Evolutionary conservation across 495 filamentous ascomycete genomes (phyloP), one percentile per base, ranked within the genome.

Genomic region (Thermothielavioides terrestris): DNA sequence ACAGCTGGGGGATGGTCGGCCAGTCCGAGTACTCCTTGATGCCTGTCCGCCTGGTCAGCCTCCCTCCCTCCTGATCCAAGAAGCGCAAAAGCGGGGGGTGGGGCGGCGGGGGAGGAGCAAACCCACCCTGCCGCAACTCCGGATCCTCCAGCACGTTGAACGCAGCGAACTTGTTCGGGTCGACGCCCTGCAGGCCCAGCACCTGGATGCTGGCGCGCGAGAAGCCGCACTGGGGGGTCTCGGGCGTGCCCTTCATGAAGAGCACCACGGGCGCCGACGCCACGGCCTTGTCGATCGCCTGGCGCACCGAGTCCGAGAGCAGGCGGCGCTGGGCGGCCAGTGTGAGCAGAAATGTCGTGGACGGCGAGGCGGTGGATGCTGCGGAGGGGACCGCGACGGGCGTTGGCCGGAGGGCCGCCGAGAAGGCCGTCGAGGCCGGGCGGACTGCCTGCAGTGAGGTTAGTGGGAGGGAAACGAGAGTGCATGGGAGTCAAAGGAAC

Each of bases 11-110:
- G 64, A 98, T 97, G 20, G 92, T 98, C 8, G 92, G 92, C 92
- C 92, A 98, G 61, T 95, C 91, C 4, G 89, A 94, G 75, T 88
- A 98, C 65, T 98, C 90, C 66, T 98, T 98, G 68, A 98, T 91
- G 35, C 94, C 90, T 95, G 49, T 48, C 45, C 11, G 3, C 8
- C 11, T 11, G 4, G 56, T 55, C 27, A 54, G 42, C 42, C 26
- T 10, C 26, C 2, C 10, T 42, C 18, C 14, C 18, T 2, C 26
- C 12, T 37, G 21, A n/a, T n/a, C n/a, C n/a, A n/a, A n/a, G n/a
- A n/a, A n/a, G n/a, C n/a, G n/a, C n/a, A n/a, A n/a, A n/a, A n/a
- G n/a, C n/a, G n/a, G n/a, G n/a, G n/a, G n/a, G n/a, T n/a, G n/a
- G n/a, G n/a, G n/a, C n/a, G n/a, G n/a, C n/a, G n/a, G n/a, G n/a